Evolutionary conservation across 352 stramenopile genomes (phyloP), one percentile per base, ranked within the genome.

Genomic region (Globisporangium polare): DNA sequence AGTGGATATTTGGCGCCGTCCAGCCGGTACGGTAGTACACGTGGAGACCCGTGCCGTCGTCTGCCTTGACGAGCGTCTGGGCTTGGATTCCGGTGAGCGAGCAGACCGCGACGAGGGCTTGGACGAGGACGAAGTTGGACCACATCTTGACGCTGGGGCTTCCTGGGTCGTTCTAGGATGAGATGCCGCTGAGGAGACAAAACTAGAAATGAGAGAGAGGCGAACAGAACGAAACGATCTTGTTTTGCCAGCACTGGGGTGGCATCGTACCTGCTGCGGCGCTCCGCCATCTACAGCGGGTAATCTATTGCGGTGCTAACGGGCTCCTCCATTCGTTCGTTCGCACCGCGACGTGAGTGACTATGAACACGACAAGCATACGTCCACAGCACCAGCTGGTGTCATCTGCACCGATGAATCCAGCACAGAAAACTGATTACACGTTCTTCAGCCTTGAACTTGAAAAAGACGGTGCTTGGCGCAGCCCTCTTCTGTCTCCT

Each of bases 1-100:
- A 87, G 63, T 87, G 68, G 43, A 85, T 82, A 68, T 74, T 64
- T 13, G 78, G 67, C 0, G 66, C 27, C 8, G 75, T 67, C 78
- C 78, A 88, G 3, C 62, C 67, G 2, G 75, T 75, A 12, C 72
- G 75, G 53, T 73, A 85, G 72, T 73, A 82, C 31, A 88, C 50
- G 58, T 82, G 69, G 33, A 82, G 49, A 1, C 75, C 75, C 0
- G 65, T 75, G 49, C 76, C 73, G 24, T 83, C 73, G 24, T 62
- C 64, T 1, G 56, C 17, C 58, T 72, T 74, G 47, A 73, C 58
- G 15, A 82, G 63, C 10, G 72, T 80, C 53, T 86, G 74, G 0
- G 67, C 69, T 29, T 69, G 65, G 43, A 35, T 45, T 1, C 43
- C 49, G 15, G 46, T 42, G 15, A 76, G 29, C 49, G 65, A 52